These are phyloP conservation scores for Clarireedia paspali DNA, from an alignment of 2,329 filamentous ascomycete genomes.

Conservation along the genomic window DNA sequence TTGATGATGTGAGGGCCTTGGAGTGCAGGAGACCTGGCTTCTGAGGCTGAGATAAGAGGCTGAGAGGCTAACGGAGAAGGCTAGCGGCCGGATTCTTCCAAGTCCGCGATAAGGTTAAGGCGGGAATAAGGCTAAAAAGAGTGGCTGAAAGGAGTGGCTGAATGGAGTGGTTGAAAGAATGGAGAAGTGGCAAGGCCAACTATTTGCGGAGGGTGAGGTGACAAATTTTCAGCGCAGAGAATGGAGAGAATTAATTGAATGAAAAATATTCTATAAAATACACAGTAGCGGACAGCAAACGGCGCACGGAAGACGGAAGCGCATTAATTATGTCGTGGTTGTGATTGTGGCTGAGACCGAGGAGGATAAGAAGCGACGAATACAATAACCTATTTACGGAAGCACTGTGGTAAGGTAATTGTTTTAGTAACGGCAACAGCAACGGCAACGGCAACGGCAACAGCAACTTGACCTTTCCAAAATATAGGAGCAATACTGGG, in stretches of 20 bases:
- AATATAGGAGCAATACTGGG: too few relatives aligned
- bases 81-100: not conserved
- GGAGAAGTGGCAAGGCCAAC: not conserved
- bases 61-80: not conserved
- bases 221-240: not conserved
- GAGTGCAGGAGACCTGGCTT: conserved; percentile 4
- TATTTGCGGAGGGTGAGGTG: not conserved
- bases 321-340: too few relatives aligned
- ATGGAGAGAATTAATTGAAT: not conserved
- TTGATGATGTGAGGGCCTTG: not conserved
- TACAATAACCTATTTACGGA: too few relatives aligned
- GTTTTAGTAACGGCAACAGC: too few relatives aligned
- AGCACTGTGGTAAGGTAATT: too few relatives aligned
- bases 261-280: not conserved
- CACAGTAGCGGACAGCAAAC: not conserved
- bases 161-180: not conserved
- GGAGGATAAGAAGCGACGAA: too few relatives aligned
- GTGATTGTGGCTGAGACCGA: too few relatives aligned
- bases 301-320: too few relatives aligned
- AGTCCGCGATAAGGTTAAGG: not conserved
- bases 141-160: too few relatives aligned
- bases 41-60: not conserved
- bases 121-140: not conserved
- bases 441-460: too few relatives aligned
- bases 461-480: too few relatives aligned